These are phyloP conservation scores for Thalassiosira mediterranea DNA, from an alignment of 352 stramenopile species.

Conservation along the genomic window DNA sequence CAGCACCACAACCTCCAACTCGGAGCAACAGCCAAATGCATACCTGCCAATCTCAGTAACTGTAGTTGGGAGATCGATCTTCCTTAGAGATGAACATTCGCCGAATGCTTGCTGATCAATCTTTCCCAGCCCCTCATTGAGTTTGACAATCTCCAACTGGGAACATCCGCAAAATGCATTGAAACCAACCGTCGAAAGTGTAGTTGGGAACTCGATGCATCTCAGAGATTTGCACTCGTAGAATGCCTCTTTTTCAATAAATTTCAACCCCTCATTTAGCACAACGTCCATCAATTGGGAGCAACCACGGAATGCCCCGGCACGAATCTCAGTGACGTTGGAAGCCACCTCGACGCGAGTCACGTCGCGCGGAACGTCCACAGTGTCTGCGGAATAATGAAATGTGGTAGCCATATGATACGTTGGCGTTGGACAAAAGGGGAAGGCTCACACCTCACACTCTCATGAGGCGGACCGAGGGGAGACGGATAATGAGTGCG, in stretches of 20 bases:
- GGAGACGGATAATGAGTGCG: too few species aligned
- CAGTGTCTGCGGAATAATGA: too few species aligned
- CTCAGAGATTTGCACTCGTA: not conserved
- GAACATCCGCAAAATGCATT: not conserved
- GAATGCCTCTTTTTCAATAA: not conserved
- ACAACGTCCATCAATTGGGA: not conserved
- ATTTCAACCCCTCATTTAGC: not conserved
- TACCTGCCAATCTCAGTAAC: not conserved
- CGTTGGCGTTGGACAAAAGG: too few species aligned
- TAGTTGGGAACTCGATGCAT: not conserved
- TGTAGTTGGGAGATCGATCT: not conserved
- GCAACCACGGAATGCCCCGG: not conserved
- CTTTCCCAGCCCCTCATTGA: not conserved
- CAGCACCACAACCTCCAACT: not conserved
- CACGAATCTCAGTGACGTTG: not conserved
- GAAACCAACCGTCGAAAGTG: not conserved
- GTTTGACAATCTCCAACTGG: not conserved
- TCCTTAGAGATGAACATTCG: not conserved
- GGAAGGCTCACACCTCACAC: too few species aligned
- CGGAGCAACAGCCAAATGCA: not conserved
- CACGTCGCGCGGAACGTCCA: not conserved
- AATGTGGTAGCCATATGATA: too few species aligned
- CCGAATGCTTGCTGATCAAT: not conserved
- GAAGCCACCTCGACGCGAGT: not conserved
- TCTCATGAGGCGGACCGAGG: too few species aligned